Base-by-base conservation (phyloP, 805 yeast genomes). In the Suhomyces tanzawaensis region DNA sequence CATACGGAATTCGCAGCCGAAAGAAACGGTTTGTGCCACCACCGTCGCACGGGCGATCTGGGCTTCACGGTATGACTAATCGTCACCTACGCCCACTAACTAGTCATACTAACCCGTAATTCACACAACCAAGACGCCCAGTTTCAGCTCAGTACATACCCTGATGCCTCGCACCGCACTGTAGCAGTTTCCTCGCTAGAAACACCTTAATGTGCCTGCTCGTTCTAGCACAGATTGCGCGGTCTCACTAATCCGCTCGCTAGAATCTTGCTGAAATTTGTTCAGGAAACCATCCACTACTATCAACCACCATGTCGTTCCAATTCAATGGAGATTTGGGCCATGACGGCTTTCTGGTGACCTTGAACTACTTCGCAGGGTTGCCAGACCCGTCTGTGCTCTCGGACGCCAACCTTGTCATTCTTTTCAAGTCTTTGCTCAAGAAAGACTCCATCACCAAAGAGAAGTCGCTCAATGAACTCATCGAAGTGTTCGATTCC, bases 381-480 rank as follows among this genome's bases (percentile, higher is more conserved):
- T 58, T 81, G 4, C 95, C 95, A 1, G 91, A 87, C 48, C 50
- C 58, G 3, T 49, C 55, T 11, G 29, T 36, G 4, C 42, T 69
- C 18, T 24, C 40, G 9, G 58, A 58, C 33, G 77, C 85, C 7
- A 72, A 72, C 32, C 48, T 64, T 9, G 74, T 75, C 29, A 65
- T 89, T 8, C 66, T 81, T n/a, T 83, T 89, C 67, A 89, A 85
- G 55, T 77, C 85, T 7, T 59, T 90, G 34, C 56, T 83, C 56
- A 90, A 89, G 59, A 77, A 84, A 53, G 95, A 89, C 52, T 74
- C 82, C 5, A 81, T 79, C n/a, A 91, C 98, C 0, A 85, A 81
- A 53, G 95, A 87, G 49, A 85, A 82, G 54, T 88, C 93, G 1
- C 64, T 88, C 18, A 55, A 47, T 4, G 95, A 85, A 29, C 51